These are phyloP conservation scores for Eucalyptus pumila DNA, from an alignment of 345 rosid genomes.

Conservation along the genomic window DNA sequence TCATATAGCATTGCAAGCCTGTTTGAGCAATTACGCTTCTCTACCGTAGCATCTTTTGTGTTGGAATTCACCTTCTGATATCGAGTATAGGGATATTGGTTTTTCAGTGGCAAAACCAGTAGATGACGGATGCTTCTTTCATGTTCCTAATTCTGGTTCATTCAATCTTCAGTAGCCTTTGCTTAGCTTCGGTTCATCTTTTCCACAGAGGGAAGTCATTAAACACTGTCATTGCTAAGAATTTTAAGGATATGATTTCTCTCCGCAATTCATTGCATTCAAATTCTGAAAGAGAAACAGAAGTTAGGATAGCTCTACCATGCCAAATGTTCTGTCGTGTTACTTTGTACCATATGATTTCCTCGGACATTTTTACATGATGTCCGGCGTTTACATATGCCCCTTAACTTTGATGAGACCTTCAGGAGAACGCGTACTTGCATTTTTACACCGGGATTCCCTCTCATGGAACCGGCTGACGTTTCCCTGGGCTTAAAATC, in stretches of 20 bases:
- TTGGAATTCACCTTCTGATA: neutral
- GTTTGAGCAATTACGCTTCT: neutral
- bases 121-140: neutral
- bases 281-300: neutral
- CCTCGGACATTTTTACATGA: neutral
- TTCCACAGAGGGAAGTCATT: neutral
- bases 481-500: conserved; percentile 35
- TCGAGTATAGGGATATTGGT: neutral
- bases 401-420: neutral
- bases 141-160: neutral
- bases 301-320: neutral
- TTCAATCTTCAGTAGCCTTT: neutral
- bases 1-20: neutral
- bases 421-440: conserved; percentile 90
- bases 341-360: neutral
- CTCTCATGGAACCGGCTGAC: conserved; percentile 51
- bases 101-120: neutral
- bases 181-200: neutral
- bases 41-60: neutral
- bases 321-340: neutral
- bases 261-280: neutral
- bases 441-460: conserved; percentile 77
- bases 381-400: neutral
- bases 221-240: neutral
- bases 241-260: neutral